Base-by-base conservation (phyloP, 2,329 filamentous ascomycete genomes). In the Trichoderma brevicompactum region DNA sequence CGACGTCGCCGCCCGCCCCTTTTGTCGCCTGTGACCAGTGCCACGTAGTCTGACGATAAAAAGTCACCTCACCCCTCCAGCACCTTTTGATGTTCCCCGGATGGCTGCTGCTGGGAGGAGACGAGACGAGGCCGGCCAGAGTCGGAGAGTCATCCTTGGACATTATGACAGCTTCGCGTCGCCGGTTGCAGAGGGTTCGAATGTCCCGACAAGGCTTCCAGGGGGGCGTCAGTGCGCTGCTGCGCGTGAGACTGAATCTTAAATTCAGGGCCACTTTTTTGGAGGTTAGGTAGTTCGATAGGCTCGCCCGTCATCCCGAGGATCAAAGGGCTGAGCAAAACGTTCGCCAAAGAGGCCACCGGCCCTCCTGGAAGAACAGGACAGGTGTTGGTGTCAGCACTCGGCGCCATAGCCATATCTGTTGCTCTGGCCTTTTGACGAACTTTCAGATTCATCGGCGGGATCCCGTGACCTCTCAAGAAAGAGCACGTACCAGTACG, bases 11-110 rank as follows among this genome's bases (percentile, higher is more conserved):
- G 55, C 65, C 65, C 61, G 61, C 65, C 65, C 61, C 64, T 54
- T 66, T 67, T 67, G 41, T 67, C 53, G 65, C 64, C 55, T 55
- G 61, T 64, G 65, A 67, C 49, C 61, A 67, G 65, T 67, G 65
- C 65, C 65, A 67, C 65, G 65, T 67, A 67, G 65, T 36, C 61
- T 44, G 32, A 58, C 65, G 54, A 66, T 58, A 65, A 49, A 46
- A 46, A 62, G 40, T 59, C 53, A 59, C 62, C 52, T 56, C 62
- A 44, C 53, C 62, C 23, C 46, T 59, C 46, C 62, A 56, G 17
- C 28, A 52, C 53, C 5, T 23, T 50, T 23, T 46, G 7, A 36
- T 23, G 52, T 28, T n/a, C 17, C 9, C 62, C 17, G 54, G 44
- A 58, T 43, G 53, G 62, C 32, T 58, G 53, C 52, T 58, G 44